Evolutionary conservation across 2,329 filamentous ascomycete genomes (phyloP), one percentile per base, ranked within the genome.

Genomic region (Fusarium pseudoanthophilum): DNA sequence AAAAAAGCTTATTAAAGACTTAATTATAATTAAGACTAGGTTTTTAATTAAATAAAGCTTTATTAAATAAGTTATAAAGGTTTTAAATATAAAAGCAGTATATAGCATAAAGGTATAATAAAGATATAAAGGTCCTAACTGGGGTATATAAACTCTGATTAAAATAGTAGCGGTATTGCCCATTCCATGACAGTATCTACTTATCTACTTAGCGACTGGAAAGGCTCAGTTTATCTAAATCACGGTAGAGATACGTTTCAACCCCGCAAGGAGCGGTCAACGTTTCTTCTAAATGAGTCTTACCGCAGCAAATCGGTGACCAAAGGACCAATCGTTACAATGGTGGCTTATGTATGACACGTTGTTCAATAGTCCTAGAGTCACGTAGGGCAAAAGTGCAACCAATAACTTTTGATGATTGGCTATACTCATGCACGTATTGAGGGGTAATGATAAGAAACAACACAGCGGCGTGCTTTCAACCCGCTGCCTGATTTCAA

Each of bases 91-190:
- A n/a, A n/a, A n/a, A n/a, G n/a, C n/a, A n/a, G n/a, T n/a, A n/a
- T n/a, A n/a, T n/a, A n/a, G n/a, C n/a, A n/a, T n/a, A n/a, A n/a
- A n/a, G n/a, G n/a, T n/a, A n/a, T n/a, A n/a, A n/a, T n/a, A n/a
- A n/a, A 4, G 7, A 14, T 5, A 5, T 8, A 4, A 14, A 28
- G 2, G 8, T 2, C 24, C 5, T 6, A 13, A 10, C 4, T 13
- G 43, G 8, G 32, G 14, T 34, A 13, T 7, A 4, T 46, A 5
- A 20, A 14, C 16, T 28, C 11, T 0, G 43, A 20, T 4, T 11
- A 14, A 20, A 5, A 20, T 3, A 14, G 32, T 3, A 9, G 13
- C 7, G 6, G 2, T 6, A 26, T 21, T 1, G 4, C 9, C 11
- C 20, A n/a, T 4, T 48, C 15, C 1, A n/a, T 16, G 5, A 6